These are phyloP conservation scores for Sporothrix pseudoabietina DNA, from an alignment of 2,329 filamentous ascomycete species.

Conservation along the genomic window DNA sequence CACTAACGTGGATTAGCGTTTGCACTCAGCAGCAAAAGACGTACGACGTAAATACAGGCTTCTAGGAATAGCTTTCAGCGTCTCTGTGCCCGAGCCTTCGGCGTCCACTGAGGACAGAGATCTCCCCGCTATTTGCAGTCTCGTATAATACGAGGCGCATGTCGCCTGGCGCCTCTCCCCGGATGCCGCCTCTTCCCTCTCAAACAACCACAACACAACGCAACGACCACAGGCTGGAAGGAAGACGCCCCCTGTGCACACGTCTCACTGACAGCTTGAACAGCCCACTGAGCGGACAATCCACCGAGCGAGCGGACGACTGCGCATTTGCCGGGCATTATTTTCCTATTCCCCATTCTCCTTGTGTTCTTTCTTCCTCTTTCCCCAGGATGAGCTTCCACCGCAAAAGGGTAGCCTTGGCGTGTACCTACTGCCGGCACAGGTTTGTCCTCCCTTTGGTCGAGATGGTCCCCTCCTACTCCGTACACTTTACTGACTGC, in stretches of 20 bases:
- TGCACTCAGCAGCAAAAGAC: not conserved
- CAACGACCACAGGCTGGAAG: not conserved
- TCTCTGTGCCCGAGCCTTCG: not conserved
- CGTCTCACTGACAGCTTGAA: not conserved
- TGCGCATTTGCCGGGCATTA: not conserved
- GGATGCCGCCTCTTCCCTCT: not conserved
- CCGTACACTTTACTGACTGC: not conserved
- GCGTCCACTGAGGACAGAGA: no score
- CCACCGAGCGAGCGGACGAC: no score
- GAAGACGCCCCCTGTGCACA: not conserved
- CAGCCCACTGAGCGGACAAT: no score
- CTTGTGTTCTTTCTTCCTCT: not conserved
- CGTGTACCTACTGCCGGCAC: slow-evolving; percentile 40
- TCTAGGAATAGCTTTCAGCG: not conserved
- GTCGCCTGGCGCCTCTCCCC: slow-evolving; percentile 18
- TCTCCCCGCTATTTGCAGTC: no score
- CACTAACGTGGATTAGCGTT: not conserved
- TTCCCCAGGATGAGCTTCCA: slow-evolving; percentile 39
- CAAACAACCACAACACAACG: not conserved
- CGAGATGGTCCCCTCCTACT: not conserved
- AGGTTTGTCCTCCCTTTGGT: slow-evolving; percentile 33
- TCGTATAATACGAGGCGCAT: not conserved
- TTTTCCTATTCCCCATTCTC: not conserved
- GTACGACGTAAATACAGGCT: no score
- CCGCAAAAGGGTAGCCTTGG: slow-evolving; percentile 39